These are phyloP conservation scores for Physaria fendleri DNA, from an alignment of 345 rosid species.

Conservation along the genomic window DNA sequence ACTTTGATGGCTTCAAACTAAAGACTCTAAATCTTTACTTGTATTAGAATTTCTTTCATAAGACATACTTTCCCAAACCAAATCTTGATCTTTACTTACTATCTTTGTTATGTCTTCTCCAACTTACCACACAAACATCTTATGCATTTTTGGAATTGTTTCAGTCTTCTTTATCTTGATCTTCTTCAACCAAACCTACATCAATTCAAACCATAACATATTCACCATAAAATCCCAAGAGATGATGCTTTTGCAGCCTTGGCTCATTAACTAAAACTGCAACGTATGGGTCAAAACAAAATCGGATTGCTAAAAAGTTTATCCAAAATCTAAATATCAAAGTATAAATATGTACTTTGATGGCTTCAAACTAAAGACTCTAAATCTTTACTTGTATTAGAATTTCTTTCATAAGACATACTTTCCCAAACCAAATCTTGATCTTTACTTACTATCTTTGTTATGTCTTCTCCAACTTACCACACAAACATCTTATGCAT, in stretches of 20 bases:
- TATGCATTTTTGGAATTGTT: background rate
- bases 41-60: background rate
- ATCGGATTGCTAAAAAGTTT: too few species aligned
- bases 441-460: background rate
- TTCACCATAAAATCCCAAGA: too few species aligned
- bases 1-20: background rate
- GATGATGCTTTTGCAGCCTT: too few species aligned
- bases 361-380: background rate
- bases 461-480: constrained; percentile 11
- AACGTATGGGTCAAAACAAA: too few species aligned
- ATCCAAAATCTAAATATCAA: background rate
- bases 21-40: background rate
- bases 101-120: constrained; percentile 10
- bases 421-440: background rate
- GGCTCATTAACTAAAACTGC: too few species aligned
- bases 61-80: background rate
- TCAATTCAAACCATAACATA: too few species aligned
- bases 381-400: background rate
- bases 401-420: background rate
- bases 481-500: constrained; percentile 10
- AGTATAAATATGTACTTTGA: background rate
- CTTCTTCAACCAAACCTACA: background rate
- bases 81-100: background rate
- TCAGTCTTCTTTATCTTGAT: background rate
- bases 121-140: background rate